phyloP scores from a whole-genome alignment of 1,284 basidiomycete genomes.

The Peniophora sp. region DNA sequence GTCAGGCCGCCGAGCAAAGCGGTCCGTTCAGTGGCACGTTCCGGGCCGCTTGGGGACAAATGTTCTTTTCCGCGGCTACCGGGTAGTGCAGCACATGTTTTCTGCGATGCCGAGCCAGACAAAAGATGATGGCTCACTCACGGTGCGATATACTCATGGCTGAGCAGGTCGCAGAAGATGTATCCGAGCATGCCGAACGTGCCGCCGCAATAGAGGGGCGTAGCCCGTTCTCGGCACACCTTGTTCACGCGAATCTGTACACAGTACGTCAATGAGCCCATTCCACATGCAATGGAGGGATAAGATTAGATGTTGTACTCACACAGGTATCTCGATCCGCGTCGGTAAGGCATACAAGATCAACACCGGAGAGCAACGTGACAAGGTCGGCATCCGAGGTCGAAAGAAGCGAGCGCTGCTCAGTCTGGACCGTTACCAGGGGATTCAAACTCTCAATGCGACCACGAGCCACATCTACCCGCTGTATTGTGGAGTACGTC shows the following conservation, averaged over 20 bases:
- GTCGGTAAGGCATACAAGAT: slow-evolving; percentile 83
- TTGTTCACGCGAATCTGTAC: slow-evolving; percentile 70
- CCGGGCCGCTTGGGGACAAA: too few species aligned
- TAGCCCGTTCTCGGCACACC: slow-evolving; percentile 60
- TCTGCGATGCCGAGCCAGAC: slow-evolving; percentile 5
- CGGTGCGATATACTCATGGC: slow-evolving; percentile 81
- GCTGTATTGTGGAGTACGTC: slow-evolving; percentile 34
- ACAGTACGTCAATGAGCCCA: slow-evolving; percentile 1
- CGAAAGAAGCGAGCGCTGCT: slow-evolving; percentile 37
- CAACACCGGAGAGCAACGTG: slow-evolving; percentile 53
- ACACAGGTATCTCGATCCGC: slow-evolving; percentile 63
- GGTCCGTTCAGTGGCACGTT: too few species aligned
- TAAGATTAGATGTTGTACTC: slow-evolving; percentile 25
- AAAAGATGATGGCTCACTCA: slow-evolving; percentile 31
- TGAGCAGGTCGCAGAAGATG: slow-evolving; percentile 88
- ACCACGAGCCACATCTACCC: slow-evolving; percentile 75
- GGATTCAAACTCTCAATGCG: slow-evolving; percentile 90
- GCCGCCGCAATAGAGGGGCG: slow-evolving; percentile 83
- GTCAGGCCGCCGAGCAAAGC: too few species aligned
- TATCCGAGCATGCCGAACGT: slow-evolving; percentile 91
- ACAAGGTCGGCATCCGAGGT: slow-evolving; percentile 50
- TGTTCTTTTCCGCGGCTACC: too few species aligned
- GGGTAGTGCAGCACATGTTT: neutral
- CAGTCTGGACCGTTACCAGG: slow-evolving; percentile 73
- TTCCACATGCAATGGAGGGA: slow-evolving; percentile 2